Percentiles rank a stretch among this genome's conserved stretches.
Conservation (phyloP, 2,329 filamentous ascomycete genomes). For the Paecilomyces formosus region DNA sequence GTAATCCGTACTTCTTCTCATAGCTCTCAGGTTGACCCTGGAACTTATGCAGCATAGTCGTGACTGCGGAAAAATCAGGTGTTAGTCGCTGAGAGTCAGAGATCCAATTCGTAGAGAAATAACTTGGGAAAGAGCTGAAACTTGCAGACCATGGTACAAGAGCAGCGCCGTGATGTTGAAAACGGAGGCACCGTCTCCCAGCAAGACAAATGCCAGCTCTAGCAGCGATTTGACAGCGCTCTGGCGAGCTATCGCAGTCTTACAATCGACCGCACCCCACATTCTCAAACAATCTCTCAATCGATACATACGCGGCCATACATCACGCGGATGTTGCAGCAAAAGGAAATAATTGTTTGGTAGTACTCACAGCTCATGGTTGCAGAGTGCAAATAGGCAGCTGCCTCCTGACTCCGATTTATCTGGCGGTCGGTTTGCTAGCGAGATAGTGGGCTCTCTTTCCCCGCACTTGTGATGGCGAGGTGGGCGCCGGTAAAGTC, state of each 20-base stretch:
- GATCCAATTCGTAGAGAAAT: neutral
- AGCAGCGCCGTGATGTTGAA: neutral
- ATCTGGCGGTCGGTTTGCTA: neutral
- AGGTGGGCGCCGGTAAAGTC: neutral
- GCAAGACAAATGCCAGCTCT: neutral
- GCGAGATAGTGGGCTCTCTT: neutral
- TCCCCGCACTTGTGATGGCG: neutral
- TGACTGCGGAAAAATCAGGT: constrained; percentile 51
- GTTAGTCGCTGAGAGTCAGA: neutral
- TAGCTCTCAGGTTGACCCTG: constrained; percentile 96
- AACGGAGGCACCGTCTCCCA: neutral
- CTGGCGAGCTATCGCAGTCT: neutral
- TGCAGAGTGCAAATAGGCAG: neutral
- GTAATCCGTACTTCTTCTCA: constrained; percentile 75
- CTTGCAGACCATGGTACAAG: neutral
- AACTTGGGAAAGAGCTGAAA: neutral
- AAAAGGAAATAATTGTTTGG: neutral
- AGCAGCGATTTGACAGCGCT: neutral
- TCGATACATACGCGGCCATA: neutral
- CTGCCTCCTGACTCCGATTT: neutral
- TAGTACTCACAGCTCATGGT: neutral
- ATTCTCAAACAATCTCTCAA: neutral
- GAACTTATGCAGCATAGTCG: constrained; percentile 89
- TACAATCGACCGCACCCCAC: neutral
- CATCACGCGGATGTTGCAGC: neutral